Conservation (phyloP, 805 yeast species). For the Myxozyma kluyveri region DNA sequence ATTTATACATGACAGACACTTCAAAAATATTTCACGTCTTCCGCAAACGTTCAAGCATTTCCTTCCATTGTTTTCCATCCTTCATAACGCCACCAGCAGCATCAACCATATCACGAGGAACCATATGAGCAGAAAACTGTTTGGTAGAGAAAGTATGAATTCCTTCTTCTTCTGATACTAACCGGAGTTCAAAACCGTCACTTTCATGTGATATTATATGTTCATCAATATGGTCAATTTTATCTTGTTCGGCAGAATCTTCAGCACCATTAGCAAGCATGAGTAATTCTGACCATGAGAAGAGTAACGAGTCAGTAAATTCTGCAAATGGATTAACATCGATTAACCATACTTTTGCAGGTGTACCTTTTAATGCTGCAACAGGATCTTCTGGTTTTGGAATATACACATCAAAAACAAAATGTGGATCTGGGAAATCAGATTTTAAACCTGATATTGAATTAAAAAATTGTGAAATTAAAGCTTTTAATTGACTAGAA, state of each 20-base stretch:
- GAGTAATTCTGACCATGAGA: constrained; percentile 77
- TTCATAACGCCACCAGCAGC: constrained; percentile 68
- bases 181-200: constrained; percentile 46
- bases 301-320: constrained; percentile 73
- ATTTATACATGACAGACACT: too few relatives aligned
- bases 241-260: background rate
- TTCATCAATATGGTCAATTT: constrained; percentile 40
- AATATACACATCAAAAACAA: constrained; percentile 71
- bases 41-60: constrained; percentile 32
- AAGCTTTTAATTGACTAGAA: constrained; percentile 46
- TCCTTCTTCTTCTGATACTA: constrained; percentile 62
- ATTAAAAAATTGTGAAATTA: constrained; percentile 56
- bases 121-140: constrained; percentile 86
- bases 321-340: constrained; percentile 83
- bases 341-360: constrained; percentile 54
- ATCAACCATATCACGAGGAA: constrained; percentile 86
- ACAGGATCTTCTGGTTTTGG: constrained; percentile 77
- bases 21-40: background rate
- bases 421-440: constrained; percentile 47
- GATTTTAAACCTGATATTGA: constrained; percentile 46
- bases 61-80: constrained; percentile 60
- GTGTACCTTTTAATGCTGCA: too few relatives aligned
- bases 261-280: constrained; percentile 32
- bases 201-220: constrained; percentile 33
- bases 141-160: constrained; percentile 73